Conservation (phyloP, 2,329 filamentous ascomycete species). For the Chalara sp. region DNA sequence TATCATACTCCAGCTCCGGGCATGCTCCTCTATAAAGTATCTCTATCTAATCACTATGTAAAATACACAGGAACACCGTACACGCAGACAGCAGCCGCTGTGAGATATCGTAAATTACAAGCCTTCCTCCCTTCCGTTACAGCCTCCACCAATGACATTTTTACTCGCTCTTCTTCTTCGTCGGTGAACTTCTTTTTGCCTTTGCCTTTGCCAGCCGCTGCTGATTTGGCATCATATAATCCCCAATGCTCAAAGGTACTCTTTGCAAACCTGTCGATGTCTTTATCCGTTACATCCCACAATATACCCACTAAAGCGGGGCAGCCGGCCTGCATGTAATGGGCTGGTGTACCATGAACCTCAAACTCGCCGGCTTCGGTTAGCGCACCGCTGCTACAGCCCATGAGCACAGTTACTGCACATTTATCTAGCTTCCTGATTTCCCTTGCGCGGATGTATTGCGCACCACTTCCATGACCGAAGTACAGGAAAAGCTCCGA, state of each 20-base stretch:
- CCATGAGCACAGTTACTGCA: conserved; percentile 83
- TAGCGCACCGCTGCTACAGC: conserved; percentile 81
- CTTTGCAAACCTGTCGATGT: conserved; percentile 89
- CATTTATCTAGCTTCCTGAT: conserved; percentile 74
- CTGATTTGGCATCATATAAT: conserved; percentile 36
- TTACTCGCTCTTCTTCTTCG: conserved; percentile 25
- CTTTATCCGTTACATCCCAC: conserved; percentile 97
- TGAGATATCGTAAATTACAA: conserved; percentile 87
- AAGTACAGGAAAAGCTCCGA: conserved; percentile 84
- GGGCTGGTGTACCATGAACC: conserved; percentile 81
- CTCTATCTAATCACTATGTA: conserved; percentile 4
- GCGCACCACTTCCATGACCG: conserved; percentile 88
- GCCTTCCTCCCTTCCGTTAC: conserved; percentile 66
- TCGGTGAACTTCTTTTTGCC: conserved; percentile 20
- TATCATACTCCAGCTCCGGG: neutral
- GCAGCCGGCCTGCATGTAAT: conserved; percentile 82
- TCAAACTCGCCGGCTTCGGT: conserved; percentile 82
- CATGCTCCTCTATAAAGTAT: neutral
- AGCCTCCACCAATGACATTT: conserved; percentile 67
- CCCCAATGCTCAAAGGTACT: conserved; percentile 82
- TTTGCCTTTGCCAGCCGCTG: conserved; percentile 25
- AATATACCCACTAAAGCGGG: conserved; percentile 86
- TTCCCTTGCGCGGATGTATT: conserved; percentile 83
- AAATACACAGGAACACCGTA: conserved; percentile 85
- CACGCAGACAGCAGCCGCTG: conserved; percentile 86